Conservation (phyloP, 345 rosid genomes). For the Barbarea vulgaris region DNA sequence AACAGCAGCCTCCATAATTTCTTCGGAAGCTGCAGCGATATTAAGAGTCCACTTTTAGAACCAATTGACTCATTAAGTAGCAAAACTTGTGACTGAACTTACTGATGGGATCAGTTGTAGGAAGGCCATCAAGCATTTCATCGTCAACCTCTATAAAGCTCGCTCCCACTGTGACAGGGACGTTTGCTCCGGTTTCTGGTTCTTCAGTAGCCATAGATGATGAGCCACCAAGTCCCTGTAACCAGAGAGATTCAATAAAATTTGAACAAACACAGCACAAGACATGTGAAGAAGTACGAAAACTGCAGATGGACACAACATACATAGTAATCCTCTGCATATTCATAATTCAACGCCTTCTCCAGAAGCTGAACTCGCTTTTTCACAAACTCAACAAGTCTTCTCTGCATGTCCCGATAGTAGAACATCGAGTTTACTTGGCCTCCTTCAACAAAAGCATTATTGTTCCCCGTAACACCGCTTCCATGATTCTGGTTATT, state of each 20-base stretch:
- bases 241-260: slow-evolving; percentile 34
- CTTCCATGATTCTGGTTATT: slow-evolving; percentile 55
- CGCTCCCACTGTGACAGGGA: slow-evolving; percentile 38
- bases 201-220: slow-evolving; percentile 52
- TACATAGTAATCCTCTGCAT: slow-evolving; percentile 65
- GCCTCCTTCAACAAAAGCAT: slow-evolving; percentile 46
- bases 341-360: slow-evolving; percentile 76
- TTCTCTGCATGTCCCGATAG: slow-evolving; percentile 89
- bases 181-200: slow-evolving; percentile 49
- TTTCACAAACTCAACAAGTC: slow-evolving; percentile 93
- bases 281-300: slow-evolving; percentile 3
- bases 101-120: slow-evolving; percentile 59
- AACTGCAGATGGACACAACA: slow-evolving; percentile 35
- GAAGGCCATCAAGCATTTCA: slow-evolving; percentile 53
- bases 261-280: neutral
- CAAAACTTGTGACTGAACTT: slow-evolving; percentile 39
- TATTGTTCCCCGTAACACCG: slow-evolving; percentile 49
- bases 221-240: slow-evolving; percentile 55
- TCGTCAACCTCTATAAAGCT: slow-evolving; percentile 45
- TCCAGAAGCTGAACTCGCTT: slow-evolving; percentile 93
- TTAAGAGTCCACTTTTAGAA: slow-evolving; percentile 3
- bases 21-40: slow-evolving; percentile 59
- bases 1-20: slow-evolving; percentile 54
- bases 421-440: slow-evolving; percentile 63
- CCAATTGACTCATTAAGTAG: neutral